phyloP scores from a whole-genome alignment of 352 stramenopile species.

The Hyaloperonospora arabidopsidis region DNA sequence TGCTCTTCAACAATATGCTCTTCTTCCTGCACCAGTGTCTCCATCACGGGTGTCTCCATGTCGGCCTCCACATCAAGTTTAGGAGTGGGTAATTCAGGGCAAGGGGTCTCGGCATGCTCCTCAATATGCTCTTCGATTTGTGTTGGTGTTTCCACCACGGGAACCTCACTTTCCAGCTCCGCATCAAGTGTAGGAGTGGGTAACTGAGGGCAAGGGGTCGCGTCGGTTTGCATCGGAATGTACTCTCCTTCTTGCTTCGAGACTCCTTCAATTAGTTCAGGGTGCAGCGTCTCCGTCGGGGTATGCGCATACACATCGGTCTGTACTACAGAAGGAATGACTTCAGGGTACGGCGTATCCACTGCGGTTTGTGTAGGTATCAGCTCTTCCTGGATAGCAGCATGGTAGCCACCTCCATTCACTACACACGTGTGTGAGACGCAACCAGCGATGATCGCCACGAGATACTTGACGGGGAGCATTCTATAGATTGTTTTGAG shows the following conservation, averaged over 20 bases:
- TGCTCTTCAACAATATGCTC: background rate
- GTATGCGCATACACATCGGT: conserved; percentile 1
- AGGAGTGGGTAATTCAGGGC: conserved; percentile 10
- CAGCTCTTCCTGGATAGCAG: conserved; percentile 2
- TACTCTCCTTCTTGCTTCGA: background rate
- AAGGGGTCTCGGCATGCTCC: conserved; percentile 11
- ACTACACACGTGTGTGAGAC: conserved; percentile 17
- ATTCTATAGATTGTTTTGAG: conserved; percentile 11
- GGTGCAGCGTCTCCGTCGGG: conserved; percentile 2
- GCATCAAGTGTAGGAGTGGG: conserved; percentile 9
- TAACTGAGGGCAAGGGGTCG: conserved; percentile 5
- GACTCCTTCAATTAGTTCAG: conserved; percentile 1
- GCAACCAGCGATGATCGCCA: conserved; percentile 18
- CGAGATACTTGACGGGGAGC: conserved; percentile 29
- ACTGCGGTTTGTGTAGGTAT: conserved; percentile 3
- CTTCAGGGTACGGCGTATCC: conserved; percentile 3
- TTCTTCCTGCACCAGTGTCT: conserved; percentile 3
- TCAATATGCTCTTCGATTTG: background rate
- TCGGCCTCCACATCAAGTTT: conserved; percentile 3
- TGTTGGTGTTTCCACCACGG: conserved; percentile 4
- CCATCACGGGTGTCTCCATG: conserved; percentile 3
- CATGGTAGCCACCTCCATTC: conserved; percentile 15
- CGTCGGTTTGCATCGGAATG: background rate
- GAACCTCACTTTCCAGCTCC: conserved; percentile 4
- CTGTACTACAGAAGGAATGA: background rate